Base-by-base conservation (phyloP, 352 stramenopile genomes). In the Phytopythium helicoides region DNA sequence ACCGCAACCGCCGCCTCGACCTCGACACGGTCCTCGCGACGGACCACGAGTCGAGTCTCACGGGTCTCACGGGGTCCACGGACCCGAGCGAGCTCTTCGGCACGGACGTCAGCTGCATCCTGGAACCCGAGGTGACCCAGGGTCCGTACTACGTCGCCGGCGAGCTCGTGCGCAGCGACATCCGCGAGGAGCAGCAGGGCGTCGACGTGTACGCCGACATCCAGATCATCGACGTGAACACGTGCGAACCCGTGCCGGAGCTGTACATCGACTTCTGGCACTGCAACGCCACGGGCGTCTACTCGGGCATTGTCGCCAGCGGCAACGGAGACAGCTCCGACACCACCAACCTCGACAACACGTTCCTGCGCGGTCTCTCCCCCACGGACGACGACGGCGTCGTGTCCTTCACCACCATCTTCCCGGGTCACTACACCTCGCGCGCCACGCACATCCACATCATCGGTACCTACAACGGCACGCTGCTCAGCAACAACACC, bases 101-200 rank as follows among this genome's bases (percentile, higher is more conserved):
- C 10, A 40, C 26, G 19, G 45, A 68, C 15, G 50, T 64, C 19
- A 44, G 45, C 5, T 61, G 51, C 22, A 38, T 65, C 2, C 47
- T 65, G 12, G 56, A 69, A 19, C 61, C 61, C 1, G 61, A 69
- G 26, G 61, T 65, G 22, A 69, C 61, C 6, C 54, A 69, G 21
- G 61, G 61, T 4, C 61, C 61, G 31, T 68, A 68, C 52, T 69
- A 69, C 47, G 52, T 69, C 19, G 18, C 38, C 3, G 52, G 61
- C 26, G 56, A 65, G 41, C 58, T 58, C 47, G 54, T 69, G 18
- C 61, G 61, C 36, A 50, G 46, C 28, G 51, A 64, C 33, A 64
- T 69, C n/a, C n/a, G n/a, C n/a, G n/a, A n/a, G n/a, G n/a, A n/a
- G n/a, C n/a, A n/a, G n/a, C n/a, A n/a, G n/a, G n/a, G n/a, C n/a